These are phyloP conservation scores for Osmozyma mogii DNA, from an alignment of 805 yeast species.

Conservation along the genomic window DNA sequence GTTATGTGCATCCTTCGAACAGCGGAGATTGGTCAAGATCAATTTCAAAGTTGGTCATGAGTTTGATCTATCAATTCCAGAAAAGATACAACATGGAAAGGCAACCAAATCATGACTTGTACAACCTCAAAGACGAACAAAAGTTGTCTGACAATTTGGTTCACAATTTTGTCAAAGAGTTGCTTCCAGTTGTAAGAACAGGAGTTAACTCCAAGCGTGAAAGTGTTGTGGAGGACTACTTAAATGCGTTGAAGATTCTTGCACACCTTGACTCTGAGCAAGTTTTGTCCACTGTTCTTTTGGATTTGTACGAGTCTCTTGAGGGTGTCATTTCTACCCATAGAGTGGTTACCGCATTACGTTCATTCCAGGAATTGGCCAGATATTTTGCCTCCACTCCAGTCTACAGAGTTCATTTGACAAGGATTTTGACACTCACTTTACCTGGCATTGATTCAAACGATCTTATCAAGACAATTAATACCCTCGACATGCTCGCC, in stretches of 20 bases:
- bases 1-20: constrained; percentile 89
- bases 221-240: constrained; percentile 47
- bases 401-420: constrained; percentile 66
- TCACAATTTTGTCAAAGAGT: constrained; percentile 40
- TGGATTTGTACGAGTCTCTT: constrained; percentile 73
- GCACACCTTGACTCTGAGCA: constrained; percentile 52
- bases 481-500: constrained; percentile 62
- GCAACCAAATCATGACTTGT: constrained; percentile 21
- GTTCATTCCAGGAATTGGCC: constrained; percentile 55
- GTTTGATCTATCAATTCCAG: constrained; percentile 53
- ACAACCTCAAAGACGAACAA: constrained; percentile 19
- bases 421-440: constrained; percentile 61
- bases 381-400: constrained; percentile 60
- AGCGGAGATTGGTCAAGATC: constrained; percentile 79
- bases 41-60: constrained; percentile 57
- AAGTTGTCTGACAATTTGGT: constrained; percentile 29
- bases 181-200: constrained; percentile 49
- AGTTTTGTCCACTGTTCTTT: constrained; percentile 45
- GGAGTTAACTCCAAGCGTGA: constrained; percentile 76
- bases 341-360: constrained; percentile 65
- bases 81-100: constrained; percentile 47
- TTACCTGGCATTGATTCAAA: constrained; percentile 84
- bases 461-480: constrained; percentile 66
- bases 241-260: constrained; percentile 53
- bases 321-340: constrained; percentile 70